Conservation (phyloP, 768 basidiomycete species). For the Mrakia blollopis region DNA sequence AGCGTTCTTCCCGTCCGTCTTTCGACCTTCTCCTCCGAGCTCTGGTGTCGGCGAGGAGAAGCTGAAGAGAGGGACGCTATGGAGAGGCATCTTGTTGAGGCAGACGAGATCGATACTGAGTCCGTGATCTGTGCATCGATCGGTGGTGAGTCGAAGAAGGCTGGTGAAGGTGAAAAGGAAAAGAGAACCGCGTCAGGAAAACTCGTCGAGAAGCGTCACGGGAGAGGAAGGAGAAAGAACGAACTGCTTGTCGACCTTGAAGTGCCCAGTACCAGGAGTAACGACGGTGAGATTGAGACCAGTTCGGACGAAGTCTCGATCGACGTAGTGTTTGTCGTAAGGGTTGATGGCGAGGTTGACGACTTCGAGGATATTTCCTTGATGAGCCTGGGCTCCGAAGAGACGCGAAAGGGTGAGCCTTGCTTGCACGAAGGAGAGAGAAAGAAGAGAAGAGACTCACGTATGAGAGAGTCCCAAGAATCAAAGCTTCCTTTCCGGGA, state of each 20-base stretch:
- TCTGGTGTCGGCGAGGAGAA: slow-evolving; percentile 61
- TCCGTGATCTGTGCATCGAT: slow-evolving; percentile 88
- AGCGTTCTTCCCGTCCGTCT: slow-evolving; percentile 1
- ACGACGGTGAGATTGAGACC: slow-evolving; percentile 77
- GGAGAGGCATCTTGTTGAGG: slow-evolving; percentile 83
- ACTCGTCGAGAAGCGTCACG: background rate
- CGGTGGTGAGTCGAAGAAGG: slow-evolving; percentile 83
- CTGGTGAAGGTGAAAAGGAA: slow-evolving; percentile 35
- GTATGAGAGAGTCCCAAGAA: slow-evolving; percentile 44
- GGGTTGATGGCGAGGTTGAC: slow-evolving; percentile 89
- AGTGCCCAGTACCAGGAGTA: slow-evolving; percentile 91
- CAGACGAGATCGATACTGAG: slow-evolving; percentile 82
- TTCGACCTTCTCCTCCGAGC: slow-evolving; percentile 15
- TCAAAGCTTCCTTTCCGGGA: slow-evolving; percentile 43
- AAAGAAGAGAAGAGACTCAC: slow-evolving; percentile 35
- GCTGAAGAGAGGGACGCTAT: slow-evolving; percentile 88
- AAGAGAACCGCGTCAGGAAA: background rate
- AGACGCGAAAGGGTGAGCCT: slow-evolving; percentile 48
- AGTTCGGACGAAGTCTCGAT: slow-evolving; percentile 84
- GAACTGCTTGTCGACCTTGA: slow-evolving; percentile 72
- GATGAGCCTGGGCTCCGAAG: slow-evolving; percentile 57
- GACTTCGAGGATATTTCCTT: slow-evolving; percentile 91
- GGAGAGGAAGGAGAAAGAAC: background rate
- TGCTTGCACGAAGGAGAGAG: background rate
- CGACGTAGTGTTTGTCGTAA: slow-evolving; percentile 86